Percentiles rank a stretch among this genome's conserved stretches.
Evolutionary conservation across 176 grass and related monocot species (phyloP).

Genomic region (Puccinellia tenuiflora): DNA sequence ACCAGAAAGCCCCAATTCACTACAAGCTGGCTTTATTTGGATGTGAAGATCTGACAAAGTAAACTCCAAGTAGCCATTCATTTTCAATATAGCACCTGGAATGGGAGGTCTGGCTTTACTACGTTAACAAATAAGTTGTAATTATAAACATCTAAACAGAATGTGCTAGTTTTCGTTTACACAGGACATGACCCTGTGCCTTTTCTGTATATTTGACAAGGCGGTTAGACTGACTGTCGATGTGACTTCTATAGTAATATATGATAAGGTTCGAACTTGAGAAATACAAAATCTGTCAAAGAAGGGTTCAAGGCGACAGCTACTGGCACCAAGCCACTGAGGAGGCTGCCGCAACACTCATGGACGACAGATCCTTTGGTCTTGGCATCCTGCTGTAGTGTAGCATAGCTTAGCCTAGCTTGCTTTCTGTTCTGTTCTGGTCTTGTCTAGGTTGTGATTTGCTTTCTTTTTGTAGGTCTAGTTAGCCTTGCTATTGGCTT

Average conservation of each 20-base stretch:
- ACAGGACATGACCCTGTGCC: not conserved
- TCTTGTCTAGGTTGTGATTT: not conserved
- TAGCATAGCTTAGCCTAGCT: not conserved
- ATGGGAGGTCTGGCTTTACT: not conserved
- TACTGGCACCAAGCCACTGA: not conserved
- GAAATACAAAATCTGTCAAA: not conserved
- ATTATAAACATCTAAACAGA: conserved; percentile 17
- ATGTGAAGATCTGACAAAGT: not conserved
- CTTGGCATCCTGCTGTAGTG: not conserved
- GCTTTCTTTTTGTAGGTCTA: not conserved
- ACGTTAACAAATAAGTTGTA: not conserved
- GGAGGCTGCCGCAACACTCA: not conserved
- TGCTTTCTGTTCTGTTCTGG: not conserved
- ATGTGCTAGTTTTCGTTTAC: not conserved
- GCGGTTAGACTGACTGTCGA: not conserved
- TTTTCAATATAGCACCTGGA: conserved; percentile 20
- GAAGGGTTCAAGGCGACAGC: not conserved
- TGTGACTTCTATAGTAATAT: not conserved
- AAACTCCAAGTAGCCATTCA: not conserved
- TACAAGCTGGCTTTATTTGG: not conserved
- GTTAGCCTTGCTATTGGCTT: not conserved
- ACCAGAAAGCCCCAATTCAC: not conserved
- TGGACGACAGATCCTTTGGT: not conserved
- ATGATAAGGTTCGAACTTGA: not conserved
- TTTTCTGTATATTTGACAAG: conserved; percentile 1